These are phyloP conservation scores for Mycena rosella DNA, from an alignment of 768 basidiomycete species.

Conservation along the genomic window DNA sequence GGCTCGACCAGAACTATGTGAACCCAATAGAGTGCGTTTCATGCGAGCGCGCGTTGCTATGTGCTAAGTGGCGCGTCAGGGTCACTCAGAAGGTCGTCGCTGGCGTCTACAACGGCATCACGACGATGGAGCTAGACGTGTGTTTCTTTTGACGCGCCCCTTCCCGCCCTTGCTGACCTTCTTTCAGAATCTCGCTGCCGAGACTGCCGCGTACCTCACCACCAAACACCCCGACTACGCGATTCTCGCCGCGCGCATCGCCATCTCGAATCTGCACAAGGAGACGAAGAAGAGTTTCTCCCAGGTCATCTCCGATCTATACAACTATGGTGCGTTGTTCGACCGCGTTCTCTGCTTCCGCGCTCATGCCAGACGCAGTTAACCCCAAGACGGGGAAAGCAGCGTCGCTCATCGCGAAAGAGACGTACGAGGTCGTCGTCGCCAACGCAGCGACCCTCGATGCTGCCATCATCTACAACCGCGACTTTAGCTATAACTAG, in stretches of 20 bases:
- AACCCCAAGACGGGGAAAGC: constrained; percentile 94
- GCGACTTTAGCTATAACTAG: constrained; percentile 94
- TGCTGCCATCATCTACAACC: constrained; percentile 96
- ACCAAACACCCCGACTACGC: constrained; percentile 99
- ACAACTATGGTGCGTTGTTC: constrained; percentile 77
- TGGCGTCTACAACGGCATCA: constrained; percentile 96
- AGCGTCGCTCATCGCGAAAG: constrained; percentile 92
- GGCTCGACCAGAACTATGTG: constrained; percentile 92
- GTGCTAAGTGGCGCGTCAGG: constrained; percentile 55
- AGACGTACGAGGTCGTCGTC: constrained; percentile 85
- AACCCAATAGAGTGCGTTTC: constrained; percentile 90
- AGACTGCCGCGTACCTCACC: constrained; percentile 97
- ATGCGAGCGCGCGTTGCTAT: constrained; percentile 43
- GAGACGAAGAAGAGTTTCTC: constrained; percentile 99
- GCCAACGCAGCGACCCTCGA: constrained; percentile 87
- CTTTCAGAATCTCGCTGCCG: constrained; percentile 90
- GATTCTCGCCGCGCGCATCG: constrained; percentile 97
- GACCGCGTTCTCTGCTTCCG: not conserved
- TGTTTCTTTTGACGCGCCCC: constrained; percentile 47
- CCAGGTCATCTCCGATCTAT: constrained; percentile 90
- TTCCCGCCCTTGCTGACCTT: constrained; percentile 58
- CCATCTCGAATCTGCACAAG: constrained; percentile 98
- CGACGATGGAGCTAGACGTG: constrained; percentile 97
- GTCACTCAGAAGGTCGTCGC: constrained; percentile 93
- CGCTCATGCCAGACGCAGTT: constrained; percentile 57